phyloP scores from a whole-genome alignment of 129 eudicot species.

The Flaveria ramosissima region DNA sequence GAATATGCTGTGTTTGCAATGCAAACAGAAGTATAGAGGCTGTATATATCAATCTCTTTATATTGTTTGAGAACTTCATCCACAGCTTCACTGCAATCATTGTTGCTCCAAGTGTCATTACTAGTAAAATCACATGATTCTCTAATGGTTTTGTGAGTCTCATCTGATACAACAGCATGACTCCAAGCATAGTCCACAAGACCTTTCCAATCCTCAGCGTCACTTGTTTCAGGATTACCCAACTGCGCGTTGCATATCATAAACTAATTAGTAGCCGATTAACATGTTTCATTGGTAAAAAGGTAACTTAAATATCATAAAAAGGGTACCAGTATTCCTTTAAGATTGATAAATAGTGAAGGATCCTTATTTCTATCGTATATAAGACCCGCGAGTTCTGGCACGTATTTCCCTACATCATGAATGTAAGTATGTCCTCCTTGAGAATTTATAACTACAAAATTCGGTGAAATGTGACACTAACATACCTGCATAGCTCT shows the following conservation, averaged over 20 bases:
- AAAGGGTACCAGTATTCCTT: slow-evolving; percentile 79
- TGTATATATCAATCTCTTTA: slow-evolving; percentile 78
- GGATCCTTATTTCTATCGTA: slow-evolving; percentile 66
- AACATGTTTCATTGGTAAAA: neutral
- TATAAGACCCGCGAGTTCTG: slow-evolving; percentile 81
- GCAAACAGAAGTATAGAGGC: slow-evolving; percentile 88
- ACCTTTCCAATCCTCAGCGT: slow-evolving; percentile 93
- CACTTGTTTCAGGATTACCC: slow-evolving; percentile 91
- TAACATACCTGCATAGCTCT: slow-evolving; percentile 88
- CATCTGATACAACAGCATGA: slow-evolving; percentile 95
- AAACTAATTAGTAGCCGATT: neutral
- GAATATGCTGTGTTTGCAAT: slow-evolving; percentile 52
- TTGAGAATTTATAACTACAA: slow-evolving; percentile 2
- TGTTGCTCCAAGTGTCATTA: slow-evolving; percentile 65
- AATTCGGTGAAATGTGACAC: neutral
- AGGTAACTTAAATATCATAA: neutral
- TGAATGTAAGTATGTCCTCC: neutral
- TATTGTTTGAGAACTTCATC: slow-evolving; percentile 77
- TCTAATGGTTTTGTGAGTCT: slow-evolving; percentile 75
- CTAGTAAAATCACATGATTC: slow-evolving; percentile 80
- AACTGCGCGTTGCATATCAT: slow-evolving; percentile 38
- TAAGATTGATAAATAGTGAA: slow-evolving; percentile 59
- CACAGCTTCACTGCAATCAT: slow-evolving; percentile 55
- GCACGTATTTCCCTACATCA: slow-evolving; percentile 67
- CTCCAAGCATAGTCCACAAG: slow-evolving; percentile 96